phyloP scores from a whole-genome alignment of 331 rosid species.

The Prunus yedoensis region DNA sequence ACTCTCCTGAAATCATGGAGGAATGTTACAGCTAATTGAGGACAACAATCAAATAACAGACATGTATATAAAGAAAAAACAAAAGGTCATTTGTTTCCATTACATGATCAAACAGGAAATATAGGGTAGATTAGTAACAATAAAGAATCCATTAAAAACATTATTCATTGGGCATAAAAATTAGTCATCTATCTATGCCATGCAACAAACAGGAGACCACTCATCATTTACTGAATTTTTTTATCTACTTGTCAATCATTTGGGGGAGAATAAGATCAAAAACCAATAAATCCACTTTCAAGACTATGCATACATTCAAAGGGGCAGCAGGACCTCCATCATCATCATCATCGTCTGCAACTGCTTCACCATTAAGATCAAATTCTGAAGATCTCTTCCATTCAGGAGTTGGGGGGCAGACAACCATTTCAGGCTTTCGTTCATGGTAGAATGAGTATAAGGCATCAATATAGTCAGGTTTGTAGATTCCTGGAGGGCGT shows the following conservation, averaged over 20 bases:
- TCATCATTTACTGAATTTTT: not conserved
- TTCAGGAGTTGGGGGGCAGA: constrained; percentile 84
- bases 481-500: constrained; percentile 96
- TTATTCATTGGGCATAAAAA: not conserved
- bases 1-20: constrained; percentile 55
- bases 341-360: constrained; percentile 86
- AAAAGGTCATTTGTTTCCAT: not conserved
- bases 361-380: constrained; percentile 98
- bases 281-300: not conserved
- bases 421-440: constrained; percentile 65
- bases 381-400: constrained; percentile 87
- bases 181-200: not conserved
- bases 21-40: constrained; percentile 17
- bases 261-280: constrained; percentile 14
- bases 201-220: not conserved
- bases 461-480: constrained; percentile 83
- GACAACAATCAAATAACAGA: not conserved
- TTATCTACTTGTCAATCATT: constrained; percentile 9
- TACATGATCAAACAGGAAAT: not conserved
- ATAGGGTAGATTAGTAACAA: not conserved
- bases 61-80: not conserved
- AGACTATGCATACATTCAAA: constrained; percentile 59
- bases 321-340: constrained; percentile 66
- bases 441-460: constrained; percentile 82
- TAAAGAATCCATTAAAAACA: not conserved